Evolutionary conservation across 768 basidiomycete species (phyloP), one percentile per base, ranked within the genome.

Genomic region (Pulveroboletus sp.): DNA sequence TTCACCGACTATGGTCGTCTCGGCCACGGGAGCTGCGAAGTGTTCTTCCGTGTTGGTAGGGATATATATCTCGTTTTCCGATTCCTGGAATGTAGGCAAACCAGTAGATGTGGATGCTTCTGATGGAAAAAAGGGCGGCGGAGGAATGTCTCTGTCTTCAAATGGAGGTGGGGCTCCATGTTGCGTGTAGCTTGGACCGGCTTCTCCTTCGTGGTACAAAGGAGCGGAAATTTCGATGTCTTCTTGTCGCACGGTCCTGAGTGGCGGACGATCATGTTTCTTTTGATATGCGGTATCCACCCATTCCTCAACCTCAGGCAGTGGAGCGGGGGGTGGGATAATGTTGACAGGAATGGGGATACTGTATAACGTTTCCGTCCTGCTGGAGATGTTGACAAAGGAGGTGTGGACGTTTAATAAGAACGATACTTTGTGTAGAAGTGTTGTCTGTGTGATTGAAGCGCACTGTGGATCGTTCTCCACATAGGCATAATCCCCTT

Each of bases 341-440:
- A 92, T 80, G 38, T 75, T 73, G 53, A 93, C 67, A 15, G 90
- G 90, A 37, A 92, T 81, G 8, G 76, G 64, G 33, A 89, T 68
- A 3, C 79, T 81, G 18, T 79, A 80, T 24, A 82, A 72, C 14
- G 80, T 78, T 61, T 91, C 88, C 1, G 81, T 85, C 60, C 80
- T 83, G 40, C 66, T 83, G 6, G 78, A 68, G 54, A 79, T 81
- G 63, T 88, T 79, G 56, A 90, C 81, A 68, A 94, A 93, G 4
- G 90, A 89, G 14, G 84, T 70, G 53, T 82, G 80, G 18, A 93
- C 72, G 45, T 81, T 76, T 46, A 97, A 71, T 36, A 79, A 76
- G 68, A 96, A 98, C 1, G 81, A 74, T 21, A 95, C 81, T n/a
- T 75, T 72, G 66, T 96, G 94, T 31, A 95, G 76, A 11, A 94